Evolutionary conservation across 192 early-diverging fungal genomes (phyloP).

Genomic region (Coemansia sp.): DNA sequence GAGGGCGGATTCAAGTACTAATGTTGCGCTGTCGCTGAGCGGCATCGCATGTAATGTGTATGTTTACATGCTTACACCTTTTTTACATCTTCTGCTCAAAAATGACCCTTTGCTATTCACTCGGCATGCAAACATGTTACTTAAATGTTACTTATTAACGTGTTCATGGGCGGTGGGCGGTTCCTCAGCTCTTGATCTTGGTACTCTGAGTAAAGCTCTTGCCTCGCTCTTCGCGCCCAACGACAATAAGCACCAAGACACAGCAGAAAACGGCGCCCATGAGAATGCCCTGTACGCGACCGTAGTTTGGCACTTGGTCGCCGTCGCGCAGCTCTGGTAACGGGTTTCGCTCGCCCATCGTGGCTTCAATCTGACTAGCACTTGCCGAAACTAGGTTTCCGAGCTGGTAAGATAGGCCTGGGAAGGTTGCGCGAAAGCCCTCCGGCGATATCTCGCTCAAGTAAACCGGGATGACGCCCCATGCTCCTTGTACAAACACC

Average conservation of each 20-base stretch:
- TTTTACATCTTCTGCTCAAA: background rate
- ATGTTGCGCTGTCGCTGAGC: background rate
- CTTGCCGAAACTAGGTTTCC: slow-evolving; percentile 69
- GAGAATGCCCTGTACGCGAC: slow-evolving; percentile 62
- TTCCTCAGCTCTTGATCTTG: background rate
- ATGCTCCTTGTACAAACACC: slow-evolving; percentile 49
- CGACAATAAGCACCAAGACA: slow-evolving; percentile 48
- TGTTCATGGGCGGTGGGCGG: background rate
- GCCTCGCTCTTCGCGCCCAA: slow-evolving; percentile 64
- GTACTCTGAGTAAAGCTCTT: slow-evolving; percentile 48
- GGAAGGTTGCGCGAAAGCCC: slow-evolving; percentile 67
- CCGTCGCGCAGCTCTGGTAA: slow-evolving; percentile 53
- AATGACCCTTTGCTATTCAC: background rate
- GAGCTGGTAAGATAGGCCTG: slow-evolving; percentile 75
- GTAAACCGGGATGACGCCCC: slow-evolving; percentile 72
- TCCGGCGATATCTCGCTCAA: slow-evolving; percentile 71
- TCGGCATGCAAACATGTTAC: background rate
- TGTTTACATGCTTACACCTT: background rate
- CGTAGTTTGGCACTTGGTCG: slow-evolving; percentile 53
- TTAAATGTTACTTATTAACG: background rate
- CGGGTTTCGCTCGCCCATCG: slow-evolving; percentile 58
- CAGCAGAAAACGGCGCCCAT: slow-evolving; percentile 57
- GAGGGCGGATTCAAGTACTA: slow-evolving; percentile 55
- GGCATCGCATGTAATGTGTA: background rate
- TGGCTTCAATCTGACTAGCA: slow-evolving; percentile 63